Evolutionary conservation across 164 flowering plant species (phyloP), one percentile per base, ranked within the genome.

Genomic region (Sedum album): DNA sequence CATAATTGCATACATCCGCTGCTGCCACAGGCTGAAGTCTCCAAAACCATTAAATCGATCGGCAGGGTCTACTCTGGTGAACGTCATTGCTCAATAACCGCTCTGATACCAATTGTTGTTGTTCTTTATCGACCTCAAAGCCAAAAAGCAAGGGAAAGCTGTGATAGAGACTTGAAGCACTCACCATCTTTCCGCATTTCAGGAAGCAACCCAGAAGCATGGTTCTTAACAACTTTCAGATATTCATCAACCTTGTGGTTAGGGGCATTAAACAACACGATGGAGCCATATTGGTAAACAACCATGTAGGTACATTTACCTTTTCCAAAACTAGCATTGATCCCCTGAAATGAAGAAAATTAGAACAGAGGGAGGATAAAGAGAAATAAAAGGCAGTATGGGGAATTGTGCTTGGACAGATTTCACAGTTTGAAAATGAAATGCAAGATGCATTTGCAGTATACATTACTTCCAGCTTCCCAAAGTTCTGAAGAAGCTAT

Each of bases 141-240:
- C 48, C 15, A 11, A 44, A 9, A 44, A 15, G 48, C 18, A 1
- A 7, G 5, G 42, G 48, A 44, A 44, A 17, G 5, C 38, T 44
- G 48, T 1, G 20, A n/a, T 1, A 49, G 25, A 49, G 55, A n/a
- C 8, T 20, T 49, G 23, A 20, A 49, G 25, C 55, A 49, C 65
- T 62, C 65, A 62, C 65, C 65, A 28, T 62, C 65, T 38, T 62
- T 62, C 5, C 65, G 35, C 65, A 35, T 31, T 62, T 62, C 65
- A 62, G 65, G 65, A 62, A 62, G 65, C 38, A n/a, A 30, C 31
- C 65, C 65, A 30, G 65, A 62, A 28, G 65, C 65, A 31, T 62
- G 65, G 20, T 62, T 35, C n/a, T 23, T 62, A 35, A 62, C 65
- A 62, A 62, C 21, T 26, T 62, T 31, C 65, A 62, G 21, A 35